Base-by-base conservation (phyloP, 805 yeast genomes). In the Metschnikowia chrysomelidarum region DNA sequence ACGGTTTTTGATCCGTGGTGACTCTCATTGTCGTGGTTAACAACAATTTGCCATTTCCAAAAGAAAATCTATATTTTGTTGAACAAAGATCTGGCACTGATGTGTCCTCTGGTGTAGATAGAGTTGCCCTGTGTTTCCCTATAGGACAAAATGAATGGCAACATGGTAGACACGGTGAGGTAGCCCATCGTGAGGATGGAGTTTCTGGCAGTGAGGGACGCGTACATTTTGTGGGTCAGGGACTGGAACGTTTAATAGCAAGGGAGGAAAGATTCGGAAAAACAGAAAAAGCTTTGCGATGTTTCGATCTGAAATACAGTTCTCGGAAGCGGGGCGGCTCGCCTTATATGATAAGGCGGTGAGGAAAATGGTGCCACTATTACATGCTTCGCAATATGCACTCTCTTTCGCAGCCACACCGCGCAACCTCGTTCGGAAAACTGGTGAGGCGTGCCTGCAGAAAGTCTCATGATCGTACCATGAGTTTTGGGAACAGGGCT, bases 71-170 rank as follows among this genome's bases (percentile, higher is more conserved):
- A 62, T 32, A 63, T 54, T 45, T 64, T 62, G 41, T 57, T 60
- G 31, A 65, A 64, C 26, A 64, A 52, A 17, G 66, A 47, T 34
- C 72, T 55, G 29, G 63, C 51, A 33, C 54, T 61, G 24, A 58
- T 51, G 26, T 59, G 55, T 5, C 71, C 71, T 38, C 64, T 67
- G 16, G 46, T 40, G 41, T 42, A 47, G 12, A 54, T 44, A 14
- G 43, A 40, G 22, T 55, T 50, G 19, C 44, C 41, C 24, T 43
- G 38, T 11, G 68, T 46, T 38, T 67, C 73, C 38, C 56, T 62
- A 46, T 66, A 67, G 3, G 70, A 63, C 36, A 65, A 62, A 29
- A 60, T 40, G 36, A 67, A 67, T 3, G 73, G 73, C 24, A 59
- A 38, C 14, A 69, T 62, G 22, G 69, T 54, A 9, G 70, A 61